Conservation (phyloP, 257 asterid genomes). For the Nicotiana otophora region DNA sequence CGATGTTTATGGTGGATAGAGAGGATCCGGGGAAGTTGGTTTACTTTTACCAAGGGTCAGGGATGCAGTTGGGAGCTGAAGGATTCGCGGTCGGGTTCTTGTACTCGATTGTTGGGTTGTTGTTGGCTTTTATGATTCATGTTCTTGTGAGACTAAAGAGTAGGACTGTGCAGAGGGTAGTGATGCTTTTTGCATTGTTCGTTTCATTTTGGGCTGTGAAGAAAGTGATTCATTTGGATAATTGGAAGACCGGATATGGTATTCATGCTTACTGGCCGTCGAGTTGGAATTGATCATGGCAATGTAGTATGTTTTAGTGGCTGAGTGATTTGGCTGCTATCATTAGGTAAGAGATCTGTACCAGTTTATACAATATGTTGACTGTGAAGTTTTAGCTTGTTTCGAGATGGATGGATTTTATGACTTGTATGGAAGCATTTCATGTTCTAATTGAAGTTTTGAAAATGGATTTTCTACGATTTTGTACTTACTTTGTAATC, state of each 20-base stretch:
- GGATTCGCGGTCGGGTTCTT: constrained; percentile 79
- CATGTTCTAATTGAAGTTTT: neutral
- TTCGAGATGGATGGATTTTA: neutral
- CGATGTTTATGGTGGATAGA: constrained; percentile 70
- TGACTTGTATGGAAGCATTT: neutral
- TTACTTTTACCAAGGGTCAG: constrained; percentile 80
- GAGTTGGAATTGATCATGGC: constrained; percentile 51
- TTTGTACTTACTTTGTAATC: neutral
- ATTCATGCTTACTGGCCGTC: constrained; percentile 87
- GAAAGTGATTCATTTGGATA: constrained; percentile 77
- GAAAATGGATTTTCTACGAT: neutral
- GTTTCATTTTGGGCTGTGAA: constrained; percentile 59
- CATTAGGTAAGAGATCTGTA: constrained; percentile 34
- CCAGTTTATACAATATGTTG: constrained; percentile 4
- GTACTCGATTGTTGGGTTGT: constrained; percentile 75
- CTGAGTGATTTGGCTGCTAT: neutral
- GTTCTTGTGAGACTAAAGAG: constrained; percentile 48
- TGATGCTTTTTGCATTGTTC: constrained; percentile 37
- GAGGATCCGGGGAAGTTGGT: constrained; percentile 62
- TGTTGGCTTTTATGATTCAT: constrained; percentile 65
- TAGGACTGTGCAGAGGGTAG: constrained; percentile 44
- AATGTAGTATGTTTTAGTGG: neutral
- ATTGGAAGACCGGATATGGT: constrained; percentile 94
- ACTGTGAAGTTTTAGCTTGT: neutral
- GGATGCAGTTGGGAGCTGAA: constrained; percentile 94